Evolutionary conservation across 1,284 basidiomycete species (phyloP).

Genomic region (Trametes versicolor): DNA sequence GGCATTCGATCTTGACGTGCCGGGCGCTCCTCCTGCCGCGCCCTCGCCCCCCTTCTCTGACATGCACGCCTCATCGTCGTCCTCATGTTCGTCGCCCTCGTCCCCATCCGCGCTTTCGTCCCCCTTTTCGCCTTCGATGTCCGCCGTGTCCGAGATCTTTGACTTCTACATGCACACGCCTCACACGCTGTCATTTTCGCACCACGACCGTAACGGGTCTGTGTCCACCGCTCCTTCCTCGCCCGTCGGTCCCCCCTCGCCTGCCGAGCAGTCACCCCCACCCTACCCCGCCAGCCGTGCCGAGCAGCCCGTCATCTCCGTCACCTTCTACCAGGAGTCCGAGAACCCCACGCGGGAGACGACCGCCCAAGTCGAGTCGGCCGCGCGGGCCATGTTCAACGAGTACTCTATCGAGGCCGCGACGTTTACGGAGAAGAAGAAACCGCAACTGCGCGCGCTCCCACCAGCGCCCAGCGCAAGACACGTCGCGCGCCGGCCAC

Average conservation of each 20-base stretch:
- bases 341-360: slow-evolving; percentile 13
- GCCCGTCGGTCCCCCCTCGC: slow-evolving; percentile 21
- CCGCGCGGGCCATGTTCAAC: slow-evolving; percentile 19
- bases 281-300: slow-evolving; percentile 17
- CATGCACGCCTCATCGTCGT: slow-evolving; percentile 22
- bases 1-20: slow-evolving; percentile 34
- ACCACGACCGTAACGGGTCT: slow-evolving; percentile 21
- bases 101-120: slow-evolving; percentile 32
- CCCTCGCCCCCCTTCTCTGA: slow-evolving; percentile 24
- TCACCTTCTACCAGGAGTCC: slow-evolving; percentile 31
- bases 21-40: slow-evolving; percentile 20
- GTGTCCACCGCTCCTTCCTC: slow-evolving; percentile 32
- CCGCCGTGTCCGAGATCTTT: slow-evolving; percentile 34
- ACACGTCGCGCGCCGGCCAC: slow-evolving; percentile 20
- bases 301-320: slow-evolving; percentile 28
- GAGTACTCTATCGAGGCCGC: slow-evolving; percentile 5
- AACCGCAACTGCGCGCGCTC: neutral
- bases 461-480: slow-evolving; percentile 12
- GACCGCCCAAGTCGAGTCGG: neutral
- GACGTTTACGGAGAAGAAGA: slow-evolving; percentile 13
- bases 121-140: slow-evolving; percentile 34
- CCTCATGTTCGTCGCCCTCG: slow-evolving; percentile 18
- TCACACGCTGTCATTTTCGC: slow-evolving; percentile 22
- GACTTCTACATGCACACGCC: slow-evolving; percentile 32
- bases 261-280: slow-evolving; percentile 15